A percentile compares a stretch with the other conserved stretches of the same genome.
Conservation (phyloP, 345 rosid genomes). For the Boechera divaricarpa region DNA sequence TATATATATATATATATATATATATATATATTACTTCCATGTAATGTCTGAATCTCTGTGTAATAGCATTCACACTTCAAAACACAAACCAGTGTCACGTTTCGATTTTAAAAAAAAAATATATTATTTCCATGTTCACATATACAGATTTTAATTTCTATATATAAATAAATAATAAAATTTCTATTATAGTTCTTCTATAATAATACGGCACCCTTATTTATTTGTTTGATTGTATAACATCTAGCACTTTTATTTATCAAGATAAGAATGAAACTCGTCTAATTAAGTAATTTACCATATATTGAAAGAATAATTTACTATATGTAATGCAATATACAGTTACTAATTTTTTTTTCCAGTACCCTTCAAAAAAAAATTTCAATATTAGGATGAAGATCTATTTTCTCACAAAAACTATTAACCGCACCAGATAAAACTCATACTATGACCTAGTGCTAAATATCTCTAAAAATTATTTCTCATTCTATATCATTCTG, state of each 20-base stretch:
- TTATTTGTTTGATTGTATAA: background rate
- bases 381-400: background rate
- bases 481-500: no score
- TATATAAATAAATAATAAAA: background rate
- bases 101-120: background rate
- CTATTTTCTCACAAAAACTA: no score
- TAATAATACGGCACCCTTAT: background rate
- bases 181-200: background rate
- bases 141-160: background rate
- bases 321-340: background rate
- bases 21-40: no score
- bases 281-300: background rate
- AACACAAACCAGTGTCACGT: background rate
- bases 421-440: no score
- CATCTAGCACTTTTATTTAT: background rate
- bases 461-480: no score
- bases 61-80: background rate
- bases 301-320: background rate
- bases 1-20: no score
- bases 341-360: background rate
- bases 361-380: background rate
- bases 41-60: no score
- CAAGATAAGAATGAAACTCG: background rate
- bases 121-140: background rate
- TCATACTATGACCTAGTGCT: no score